Evolutionary conservation across 2,329 filamentous ascomycete genomes (phyloP), one percentile per base, ranked within the genome.

Genomic region (Proliferodiscus dingleyae): DNA sequence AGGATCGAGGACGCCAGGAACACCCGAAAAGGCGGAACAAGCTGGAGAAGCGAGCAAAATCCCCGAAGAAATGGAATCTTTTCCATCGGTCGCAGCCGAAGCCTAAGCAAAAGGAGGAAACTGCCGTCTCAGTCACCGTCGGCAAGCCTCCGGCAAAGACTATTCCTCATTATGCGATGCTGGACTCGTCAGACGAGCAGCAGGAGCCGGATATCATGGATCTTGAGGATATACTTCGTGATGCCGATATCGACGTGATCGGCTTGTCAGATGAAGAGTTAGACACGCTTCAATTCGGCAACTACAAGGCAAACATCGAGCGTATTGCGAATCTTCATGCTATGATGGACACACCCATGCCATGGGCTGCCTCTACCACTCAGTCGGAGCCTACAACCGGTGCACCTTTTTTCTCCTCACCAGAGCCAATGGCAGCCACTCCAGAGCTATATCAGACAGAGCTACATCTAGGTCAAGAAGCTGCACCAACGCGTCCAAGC

Each of bases 151-250:
- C 50, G 33, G 41, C 46, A 11, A 80, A 78, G 48, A 66, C 75
- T 0, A 64, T 79, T 5, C 72, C 80, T 2, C 81, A 78, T 53
- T 83, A 83, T 56, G 72, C 79, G 6, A 77, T 82, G 61, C 72
- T 83, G 60, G 78, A 83, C 56, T 74, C 72, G 2, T 73, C 77
- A 0, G 78, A 81, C 51, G 61, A 64, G 36, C 56, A 60, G 33
- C 53, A 52, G 13, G 61, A 62, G 24, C 34, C 49, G 7, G 58
- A 59, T 16, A 34, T 39, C 30, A 39, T 60, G 16, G 60, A 77
- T 38, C 62, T 71, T 6, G 69, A 71, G 15, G 70, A 74, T 23
- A 70, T 78, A 13, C 61, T 80, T 21, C 71, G 73, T 16, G 73
- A 76, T 55, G 77, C 71, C 10, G 54, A 42, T 24, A n/a, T n/a